phyloP scores from a whole-genome alignment of 2,329 filamentous ascomycete species.

The Penicillium sp. region DNA sequence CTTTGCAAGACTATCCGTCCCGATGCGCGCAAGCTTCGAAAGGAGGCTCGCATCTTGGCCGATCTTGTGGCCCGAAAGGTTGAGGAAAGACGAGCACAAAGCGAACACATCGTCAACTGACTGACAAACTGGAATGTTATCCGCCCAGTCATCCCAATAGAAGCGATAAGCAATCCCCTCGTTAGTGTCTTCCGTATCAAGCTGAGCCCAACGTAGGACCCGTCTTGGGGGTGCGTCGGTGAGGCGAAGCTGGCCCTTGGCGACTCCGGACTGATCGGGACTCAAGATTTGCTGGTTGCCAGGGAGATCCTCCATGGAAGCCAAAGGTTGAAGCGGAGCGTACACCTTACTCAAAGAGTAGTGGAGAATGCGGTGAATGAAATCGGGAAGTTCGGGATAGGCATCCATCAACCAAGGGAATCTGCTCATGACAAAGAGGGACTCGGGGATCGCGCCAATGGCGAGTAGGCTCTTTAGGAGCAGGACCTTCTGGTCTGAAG shows the following conservation, averaged over 20 bases:
- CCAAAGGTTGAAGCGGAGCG: slow-evolving; percentile 56
- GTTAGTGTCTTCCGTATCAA: slow-evolving; percentile 76
- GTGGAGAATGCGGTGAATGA: slow-evolving; percentile 83
- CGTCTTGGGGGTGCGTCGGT: slow-evolving; percentile 67
- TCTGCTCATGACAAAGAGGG: slow-evolving; percentile 86
- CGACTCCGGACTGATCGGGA: slow-evolving; percentile 69
- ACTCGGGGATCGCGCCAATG: slow-evolving; percentile 90
- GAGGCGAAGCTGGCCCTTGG: slow-evolving; percentile 72
- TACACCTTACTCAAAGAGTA: slow-evolving; percentile 81
- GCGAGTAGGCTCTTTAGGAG: slow-evolving; percentile 84
- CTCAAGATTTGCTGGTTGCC: slow-evolving; percentile 59
- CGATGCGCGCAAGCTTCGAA: slow-evolving; percentile 84
- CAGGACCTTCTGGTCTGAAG: slow-evolving; percentile 84
- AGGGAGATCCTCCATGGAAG: slow-evolving; percentile 48
- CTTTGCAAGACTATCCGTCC: slow-evolving; percentile 72
- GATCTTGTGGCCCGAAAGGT: slow-evolving; percentile 85
- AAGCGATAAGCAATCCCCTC: slow-evolving; percentile 82
- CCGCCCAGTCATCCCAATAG: slow-evolving; percentile 97
- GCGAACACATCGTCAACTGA: slow-evolving; percentile 88
- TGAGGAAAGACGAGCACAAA: slow-evolving; percentile 82
- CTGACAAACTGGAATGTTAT: slow-evolving; percentile 91
- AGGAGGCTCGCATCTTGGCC: slow-evolving; percentile 80
- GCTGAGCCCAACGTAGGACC: slow-evolving; percentile 80
- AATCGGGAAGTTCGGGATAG: slow-evolving; percentile 79
- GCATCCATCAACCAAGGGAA: slow-evolving; percentile 92